Percentiles rank a stretch among this genome's conserved stretches.
Conservation (phyloP, 179 eudicot species). For the Gypsophila paniculata region DNA sequence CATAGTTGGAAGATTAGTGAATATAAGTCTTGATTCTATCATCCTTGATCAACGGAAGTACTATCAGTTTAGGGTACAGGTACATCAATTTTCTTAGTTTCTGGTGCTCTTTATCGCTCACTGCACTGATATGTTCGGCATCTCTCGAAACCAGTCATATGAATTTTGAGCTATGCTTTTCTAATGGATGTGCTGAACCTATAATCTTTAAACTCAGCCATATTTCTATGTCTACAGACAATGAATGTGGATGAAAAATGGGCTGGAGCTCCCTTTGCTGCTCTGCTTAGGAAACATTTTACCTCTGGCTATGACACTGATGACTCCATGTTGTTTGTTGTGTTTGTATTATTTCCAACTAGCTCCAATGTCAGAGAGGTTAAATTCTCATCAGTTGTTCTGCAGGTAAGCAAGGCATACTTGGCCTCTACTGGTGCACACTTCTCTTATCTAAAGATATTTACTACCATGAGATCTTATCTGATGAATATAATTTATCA, state of each 20-base stretch:
- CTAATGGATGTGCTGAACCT: background rate
- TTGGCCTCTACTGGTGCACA: background rate
- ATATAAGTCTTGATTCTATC: slow-evolving; percentile 58
- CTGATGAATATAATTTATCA: background rate
- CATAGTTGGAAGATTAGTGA: slow-evolving; percentile 53
- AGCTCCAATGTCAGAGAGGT: slow-evolving; percentile 63
- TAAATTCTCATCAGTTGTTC: slow-evolving; percentile 64
- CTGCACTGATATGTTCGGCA: background rate
- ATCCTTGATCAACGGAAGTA: slow-evolving; percentile 53
- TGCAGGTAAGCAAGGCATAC: slow-evolving; percentile 59
- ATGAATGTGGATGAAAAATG: slow-evolving; percentile 77
- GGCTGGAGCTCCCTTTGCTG: slow-evolving; percentile 91
- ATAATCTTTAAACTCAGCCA: background rate
- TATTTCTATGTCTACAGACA: slow-evolving; percentile 39
- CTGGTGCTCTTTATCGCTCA: slow-evolving; percentile 5
- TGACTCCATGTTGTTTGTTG: slow-evolving; percentile 47
- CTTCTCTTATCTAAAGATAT: background rate
- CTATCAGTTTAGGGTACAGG: slow-evolving; percentile 68
- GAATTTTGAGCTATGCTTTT: background rate
- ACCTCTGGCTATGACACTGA: slow-evolving; percentile 38
- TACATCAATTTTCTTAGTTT: slow-evolving; percentile 22
- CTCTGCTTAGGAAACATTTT: slow-evolving; percentile 79
- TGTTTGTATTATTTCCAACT: slow-evolving; percentile 53
- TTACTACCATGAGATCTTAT: too few species aligned
- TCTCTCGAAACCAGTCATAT: background rate